Conservation (phyloP, 1,284 basidiomycete species). For the Kalmanozyma brasiliensis region DNA sequence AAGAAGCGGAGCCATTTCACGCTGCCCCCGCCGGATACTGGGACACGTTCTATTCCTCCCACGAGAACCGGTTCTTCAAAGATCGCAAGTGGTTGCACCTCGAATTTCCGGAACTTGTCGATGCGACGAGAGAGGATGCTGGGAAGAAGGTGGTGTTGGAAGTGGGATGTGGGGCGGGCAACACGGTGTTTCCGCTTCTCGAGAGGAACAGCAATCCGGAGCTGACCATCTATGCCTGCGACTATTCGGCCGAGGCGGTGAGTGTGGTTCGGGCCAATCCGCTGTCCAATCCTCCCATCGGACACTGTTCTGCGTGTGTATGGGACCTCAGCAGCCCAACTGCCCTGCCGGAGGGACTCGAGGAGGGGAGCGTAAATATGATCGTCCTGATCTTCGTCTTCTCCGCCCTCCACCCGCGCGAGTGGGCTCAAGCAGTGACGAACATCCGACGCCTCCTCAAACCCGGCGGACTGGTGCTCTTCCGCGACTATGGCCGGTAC, state of each 20-base stretch:
- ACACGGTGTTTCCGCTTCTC: constrained; percentile 90
- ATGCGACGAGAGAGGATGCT: constrained; percentile 43
- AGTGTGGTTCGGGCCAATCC: constrained; percentile 78
- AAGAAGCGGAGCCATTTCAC: constrained; percentile 57
- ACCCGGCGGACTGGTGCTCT: constrained; percentile 83
- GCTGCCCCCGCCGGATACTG: constrained; percentile 53
- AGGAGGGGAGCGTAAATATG: constrained; percentile 78
- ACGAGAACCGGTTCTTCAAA: constrained; percentile 66
- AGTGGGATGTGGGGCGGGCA: constrained; percentile 74
- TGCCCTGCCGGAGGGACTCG: constrained; percentile 40
- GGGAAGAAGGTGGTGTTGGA: constrained; percentile 55
- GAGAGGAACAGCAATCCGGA: constrained; percentile 83
- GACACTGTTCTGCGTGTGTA: constrained; percentile 79
- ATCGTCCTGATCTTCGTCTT: constrained; percentile 94
- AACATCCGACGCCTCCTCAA: constrained; percentile 85
- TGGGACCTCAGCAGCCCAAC: constrained; percentile 81
- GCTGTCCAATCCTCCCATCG: constrained; percentile 24
- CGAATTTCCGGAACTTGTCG: constrained; percentile 65
- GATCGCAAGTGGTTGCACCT: constrained; percentile 64
- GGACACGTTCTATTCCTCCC: constrained; percentile 62
- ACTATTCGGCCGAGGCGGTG: constrained; percentile 89
- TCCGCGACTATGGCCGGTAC: constrained; percentile 94
- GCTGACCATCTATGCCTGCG: constrained; percentile 81
- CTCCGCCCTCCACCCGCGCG: constrained; percentile 89
- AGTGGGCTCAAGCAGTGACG: constrained; percentile 86